Conservation (phyloP, 2,329 filamentous ascomycete genomes). For the Ambrosiella cleistominuta region DNA sequence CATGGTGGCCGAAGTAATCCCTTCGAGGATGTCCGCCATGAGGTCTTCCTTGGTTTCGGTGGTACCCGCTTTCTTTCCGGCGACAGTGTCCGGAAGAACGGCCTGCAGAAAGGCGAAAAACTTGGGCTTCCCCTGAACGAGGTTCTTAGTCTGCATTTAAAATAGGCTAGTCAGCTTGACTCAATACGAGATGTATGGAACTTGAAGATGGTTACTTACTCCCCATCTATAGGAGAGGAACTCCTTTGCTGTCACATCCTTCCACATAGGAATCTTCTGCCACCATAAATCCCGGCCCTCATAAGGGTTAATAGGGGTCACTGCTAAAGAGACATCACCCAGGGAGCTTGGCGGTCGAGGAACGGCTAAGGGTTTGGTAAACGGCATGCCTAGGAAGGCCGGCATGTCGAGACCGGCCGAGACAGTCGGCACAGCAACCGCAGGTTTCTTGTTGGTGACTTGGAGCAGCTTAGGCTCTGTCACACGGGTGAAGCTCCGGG, state of each 20-base stretch:
- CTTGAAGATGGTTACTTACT: slow-evolving; percentile 22
- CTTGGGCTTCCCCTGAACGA: slow-evolving; percentile 29
- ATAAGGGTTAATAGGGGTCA: background rate
- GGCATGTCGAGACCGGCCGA: background rate
- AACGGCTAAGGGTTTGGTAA: background rate
- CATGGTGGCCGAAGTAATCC: slow-evolving; percentile 39
- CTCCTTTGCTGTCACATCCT: slow-evolving; percentile 26
- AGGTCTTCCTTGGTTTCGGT: slow-evolving; percentile 28
- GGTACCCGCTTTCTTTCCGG: slow-evolving; percentile 18
- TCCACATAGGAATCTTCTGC: slow-evolving; percentile 32
- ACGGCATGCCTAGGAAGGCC: background rate
- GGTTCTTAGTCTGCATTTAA: slow-evolving; percentile 27
- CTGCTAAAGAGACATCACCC: too few species aligned
- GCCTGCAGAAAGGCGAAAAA: slow-evolving; percentile 31
- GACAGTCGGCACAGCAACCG: background rate
- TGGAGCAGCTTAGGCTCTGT: background rate
- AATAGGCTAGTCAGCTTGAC: background rate
- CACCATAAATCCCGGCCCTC: slow-evolving; percentile 27
- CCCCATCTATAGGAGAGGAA: slow-evolving; percentile 39
- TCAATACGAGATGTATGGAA: background rate
- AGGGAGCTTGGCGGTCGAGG: background rate
- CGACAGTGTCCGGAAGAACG: slow-evolving; percentile 33
- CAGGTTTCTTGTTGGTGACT: background rate
- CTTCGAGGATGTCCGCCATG: slow-evolving; percentile 33
- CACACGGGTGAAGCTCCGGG: background rate